Conservation (phyloP, 768 basidiomycete species). For the Rhodotorula diobovata region DNA sequence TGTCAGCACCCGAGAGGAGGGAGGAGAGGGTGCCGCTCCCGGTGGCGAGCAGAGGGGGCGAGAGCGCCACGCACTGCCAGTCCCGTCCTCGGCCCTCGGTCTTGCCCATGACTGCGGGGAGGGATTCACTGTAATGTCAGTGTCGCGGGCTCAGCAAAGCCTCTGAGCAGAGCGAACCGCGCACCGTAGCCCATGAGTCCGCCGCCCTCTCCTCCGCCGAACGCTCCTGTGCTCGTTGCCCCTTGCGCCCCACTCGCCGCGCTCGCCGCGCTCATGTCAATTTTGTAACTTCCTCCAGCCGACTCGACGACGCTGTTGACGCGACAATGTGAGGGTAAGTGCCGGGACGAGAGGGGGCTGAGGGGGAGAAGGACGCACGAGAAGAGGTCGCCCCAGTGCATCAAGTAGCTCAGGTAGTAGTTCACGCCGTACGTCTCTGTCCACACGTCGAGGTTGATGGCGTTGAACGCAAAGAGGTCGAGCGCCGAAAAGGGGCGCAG, state of each 20-base stretch:
- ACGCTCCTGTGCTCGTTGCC: not conserved
- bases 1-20: too few species aligned
- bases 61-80: conserved; percentile 59
- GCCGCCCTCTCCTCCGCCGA: conserved; percentile 30
- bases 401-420: conserved; percentile 83
- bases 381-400: conserved; percentile 88
- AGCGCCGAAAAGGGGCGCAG: conserved; percentile 41
- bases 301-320: conserved; percentile 31
- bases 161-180: conserved; percentile 38
- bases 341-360: not conserved
- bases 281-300: conserved; percentile 10
- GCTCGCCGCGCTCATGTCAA: not conserved
- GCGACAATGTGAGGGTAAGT: not conserved
- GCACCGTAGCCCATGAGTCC: conserved; percentile 90
- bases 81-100: conserved; percentile 71
- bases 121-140: not conserved
- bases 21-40: conserved; percentile 36
- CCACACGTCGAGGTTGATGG: conserved; percentile 81
- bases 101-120: conserved; percentile 82
- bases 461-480: conserved; percentile 43
- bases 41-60: not conserved
- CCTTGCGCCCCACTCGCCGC: not conserved
- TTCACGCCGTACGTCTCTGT: conserved; percentile 94
- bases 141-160: not conserved
- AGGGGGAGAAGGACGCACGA: conserved; percentile 43